These are phyloP conservation scores for Entomortierella chlamydospora DNA, from an alignment of 192 early-diverging fungal species.

Conservation along the genomic window DNA sequence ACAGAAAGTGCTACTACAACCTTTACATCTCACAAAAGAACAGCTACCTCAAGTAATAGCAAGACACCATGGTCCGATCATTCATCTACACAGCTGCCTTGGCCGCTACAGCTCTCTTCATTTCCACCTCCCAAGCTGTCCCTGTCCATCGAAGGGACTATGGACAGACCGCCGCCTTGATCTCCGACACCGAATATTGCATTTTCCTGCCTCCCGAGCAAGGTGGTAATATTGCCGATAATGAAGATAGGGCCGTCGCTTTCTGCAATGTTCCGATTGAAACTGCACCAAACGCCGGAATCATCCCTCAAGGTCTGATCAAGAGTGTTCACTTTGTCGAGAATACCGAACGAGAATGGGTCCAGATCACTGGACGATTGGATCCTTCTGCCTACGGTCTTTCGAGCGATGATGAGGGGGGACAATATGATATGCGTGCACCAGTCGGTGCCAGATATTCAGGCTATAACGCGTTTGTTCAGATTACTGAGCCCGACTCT, in stretches of 20 bases:
- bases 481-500: conserved; percentile 51
- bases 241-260: conserved; percentile 47
- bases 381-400: conserved; percentile 39
- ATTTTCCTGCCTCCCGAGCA: conserved; percentile 45
- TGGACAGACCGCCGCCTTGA: conserved; percentile 14
- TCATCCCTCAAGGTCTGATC: conserved; percentile 48
- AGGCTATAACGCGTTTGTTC: conserved; percentile 51
- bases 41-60: background rate
- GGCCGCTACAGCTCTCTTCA: background rate
- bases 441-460: conserved; percentile 49
- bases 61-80: conserved; percentile 10
- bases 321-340: conserved; percentile 53
- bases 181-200: conserved; percentile 13
- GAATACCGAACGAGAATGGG: conserved; percentile 28
- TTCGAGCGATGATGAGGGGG: conserved; percentile 34
- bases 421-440: conserved; percentile 54
- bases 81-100: conserved; percentile 10
- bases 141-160: background rate
- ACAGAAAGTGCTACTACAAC: no score
- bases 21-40: no score
- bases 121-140: conserved; percentile 5
- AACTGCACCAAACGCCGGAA: conserved; percentile 40
- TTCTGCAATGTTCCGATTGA: conserved; percentile 54
- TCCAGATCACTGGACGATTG: conserved; percentile 54
- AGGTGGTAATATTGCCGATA: conserved; percentile 37